Percentiles rank a stretch among this genome's conserved stretches.
Conservation (phyloP, 371 early-diverging fungal species). For the Zancudomyces culisetae region DNA sequence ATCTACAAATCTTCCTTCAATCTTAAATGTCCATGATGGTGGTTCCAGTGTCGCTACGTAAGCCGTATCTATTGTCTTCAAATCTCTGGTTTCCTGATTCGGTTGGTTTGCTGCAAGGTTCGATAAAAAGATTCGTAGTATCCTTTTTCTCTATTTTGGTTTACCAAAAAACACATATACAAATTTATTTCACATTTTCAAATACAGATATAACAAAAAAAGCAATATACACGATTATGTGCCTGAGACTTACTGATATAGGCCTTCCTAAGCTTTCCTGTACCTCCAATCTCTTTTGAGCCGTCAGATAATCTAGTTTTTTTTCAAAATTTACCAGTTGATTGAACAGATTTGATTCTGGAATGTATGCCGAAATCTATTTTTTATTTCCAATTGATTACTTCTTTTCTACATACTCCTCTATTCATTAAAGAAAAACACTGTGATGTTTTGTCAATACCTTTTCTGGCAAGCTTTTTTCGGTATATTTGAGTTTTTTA, state of each 20-base stretch:
- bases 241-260: conserved; percentile 34
- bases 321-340: conserved; percentile 73
- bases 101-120: conserved; percentile 59
- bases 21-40: conserved; percentile 80
- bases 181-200: neutral
- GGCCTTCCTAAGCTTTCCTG: conserved; percentile 57
- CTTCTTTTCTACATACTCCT: no score
- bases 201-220: neutral
- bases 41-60: conserved; percentile 28
- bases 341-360: conserved; percentile 73
- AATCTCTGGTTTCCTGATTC: neutral
- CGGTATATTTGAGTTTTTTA: neutral
- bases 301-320: conserved; percentile 68
- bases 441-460: no score
- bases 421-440: no score
- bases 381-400: no score
- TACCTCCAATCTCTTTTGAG: conserved; percentile 72
- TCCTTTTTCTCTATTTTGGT: conserved; percentile 42
- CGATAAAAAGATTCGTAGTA: conserved; percentile 74
- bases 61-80: neutral
- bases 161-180: conserved; percentile 6
- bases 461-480: neutral
- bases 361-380: conserved; percentile 75
- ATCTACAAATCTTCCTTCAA: conserved; percentile 77
- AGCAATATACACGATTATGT: neutral